Percentiles rank a stretch among this genome's conserved stretches.
These are phyloP conservation scores for Oryza officinalis DNA, from an alignment of 176 grass and related monocot genomes.

Conservation along the genomic window DNA sequence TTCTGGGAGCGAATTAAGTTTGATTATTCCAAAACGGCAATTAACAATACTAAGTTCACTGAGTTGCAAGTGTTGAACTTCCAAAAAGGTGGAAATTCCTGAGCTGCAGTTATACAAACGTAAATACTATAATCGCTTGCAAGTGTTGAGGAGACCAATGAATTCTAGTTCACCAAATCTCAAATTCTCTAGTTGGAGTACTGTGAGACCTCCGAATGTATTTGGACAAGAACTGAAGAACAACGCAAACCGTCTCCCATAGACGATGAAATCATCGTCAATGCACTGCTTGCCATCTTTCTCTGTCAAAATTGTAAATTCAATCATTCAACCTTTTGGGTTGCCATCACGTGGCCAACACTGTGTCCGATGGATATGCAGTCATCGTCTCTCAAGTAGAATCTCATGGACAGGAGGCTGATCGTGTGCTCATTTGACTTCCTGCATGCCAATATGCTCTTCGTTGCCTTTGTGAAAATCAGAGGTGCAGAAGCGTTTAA, in stretches of 20 bases:
- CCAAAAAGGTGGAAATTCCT: too few species aligned
- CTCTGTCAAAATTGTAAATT: neutral
- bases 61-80: neutral
- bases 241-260: neutral
- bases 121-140: neutral
- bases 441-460: neutral
- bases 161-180: neutral
- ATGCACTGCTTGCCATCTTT: neutral
- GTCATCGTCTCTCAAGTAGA: neutral
- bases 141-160: neutral
- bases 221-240: neutral
- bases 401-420: neutral
- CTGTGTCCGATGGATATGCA: neutral
- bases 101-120: neutral
- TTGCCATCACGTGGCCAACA: neutral
- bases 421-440: neutral
- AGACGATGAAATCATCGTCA: neutral
- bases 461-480: slow-evolving; percentile 3
- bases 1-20: neutral
- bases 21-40: neutral
- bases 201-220: neutral
- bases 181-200: neutral
- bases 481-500: too few species aligned
- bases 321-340: neutral
- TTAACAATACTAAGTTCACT: neutral